phyloP scores from a whole-genome alignment of 768 basidiomycete species.

The Myochromella boudieri region DNA sequence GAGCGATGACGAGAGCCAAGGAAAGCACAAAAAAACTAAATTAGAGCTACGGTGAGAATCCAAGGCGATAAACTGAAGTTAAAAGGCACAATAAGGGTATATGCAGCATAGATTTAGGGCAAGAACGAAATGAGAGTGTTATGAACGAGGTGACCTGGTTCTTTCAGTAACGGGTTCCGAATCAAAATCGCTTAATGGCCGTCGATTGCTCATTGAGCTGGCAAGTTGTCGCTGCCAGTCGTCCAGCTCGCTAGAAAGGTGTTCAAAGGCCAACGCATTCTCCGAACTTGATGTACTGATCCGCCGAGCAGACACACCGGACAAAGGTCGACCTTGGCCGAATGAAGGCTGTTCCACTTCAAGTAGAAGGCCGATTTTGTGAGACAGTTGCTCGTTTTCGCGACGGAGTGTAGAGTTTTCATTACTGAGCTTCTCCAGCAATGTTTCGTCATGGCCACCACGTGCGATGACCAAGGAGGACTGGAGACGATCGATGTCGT shows the following conservation, averaged over 20 bases:
- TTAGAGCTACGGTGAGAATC: conserved; percentile 41
- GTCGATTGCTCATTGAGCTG: conserved; percentile 73
- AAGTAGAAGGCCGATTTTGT: conserved; percentile 86
- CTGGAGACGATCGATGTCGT: conserved; percentile 75
- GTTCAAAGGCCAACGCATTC: conserved; percentile 72
- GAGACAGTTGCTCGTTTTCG: conserved; percentile 88
- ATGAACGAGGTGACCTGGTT: conserved; percentile 58
- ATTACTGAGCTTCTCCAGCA: conserved; percentile 77
- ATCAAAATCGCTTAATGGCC: conserved; percentile 74
- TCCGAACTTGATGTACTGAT: conserved; percentile 82
- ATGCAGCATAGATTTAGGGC: conserved; percentile 42
- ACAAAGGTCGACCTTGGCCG: conserved; percentile 60
- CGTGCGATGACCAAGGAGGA: conserved; percentile 73
- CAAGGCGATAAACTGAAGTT: conserved; percentile 48
- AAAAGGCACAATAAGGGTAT: conserved; percentile 45
- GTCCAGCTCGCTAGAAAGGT: conserved; percentile 79
- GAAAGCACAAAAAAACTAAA: conserved; percentile 30
- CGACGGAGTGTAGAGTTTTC: conserved; percentile 79
- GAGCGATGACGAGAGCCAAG: conserved; percentile 24
- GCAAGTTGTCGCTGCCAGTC: conserved; percentile 86
- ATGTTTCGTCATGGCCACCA: conserved; percentile 72
- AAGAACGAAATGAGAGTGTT: conserved; percentile 26
- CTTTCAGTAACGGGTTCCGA: conserved; percentile 56
- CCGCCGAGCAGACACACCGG: conserved; percentile 55
- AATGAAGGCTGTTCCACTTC: conserved; percentile 83